Percentiles rank a stretch among this genome's conserved stretches.
Conservation (phyloP, 2,329 filamentous ascomycete species). For the Neonectria sp. region DNA sequence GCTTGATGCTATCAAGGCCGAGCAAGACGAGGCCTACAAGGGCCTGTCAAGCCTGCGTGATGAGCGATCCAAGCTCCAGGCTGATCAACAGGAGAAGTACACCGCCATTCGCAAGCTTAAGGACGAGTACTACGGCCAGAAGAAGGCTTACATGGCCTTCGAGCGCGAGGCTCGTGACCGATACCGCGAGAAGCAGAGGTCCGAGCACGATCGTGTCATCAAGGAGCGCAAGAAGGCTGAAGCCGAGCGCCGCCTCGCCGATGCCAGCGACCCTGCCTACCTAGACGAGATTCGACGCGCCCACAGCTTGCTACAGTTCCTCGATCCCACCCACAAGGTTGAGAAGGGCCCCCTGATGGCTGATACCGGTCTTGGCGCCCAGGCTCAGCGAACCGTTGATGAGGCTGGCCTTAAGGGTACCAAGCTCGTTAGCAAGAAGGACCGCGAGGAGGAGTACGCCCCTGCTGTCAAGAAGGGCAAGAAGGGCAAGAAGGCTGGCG, state of each 20-base stretch:
- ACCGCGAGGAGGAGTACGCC: slow-evolving; percentile 89
- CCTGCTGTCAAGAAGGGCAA: slow-evolving; percentile 88
- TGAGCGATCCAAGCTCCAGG: slow-evolving; percentile 86
- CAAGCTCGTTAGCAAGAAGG: slow-evolving; percentile 87
- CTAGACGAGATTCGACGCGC: slow-evolving; percentile 92
- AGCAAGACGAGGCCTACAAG: slow-evolving; percentile 94
- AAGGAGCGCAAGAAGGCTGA: slow-evolving; percentile 83
- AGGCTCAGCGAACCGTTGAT: slow-evolving; percentile 87
- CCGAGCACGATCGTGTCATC: slow-evolving; percentile 82
- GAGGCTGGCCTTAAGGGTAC: slow-evolving; percentile 88
- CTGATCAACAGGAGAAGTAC: slow-evolving; percentile 90
- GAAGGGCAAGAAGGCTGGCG: slow-evolving; percentile 78
- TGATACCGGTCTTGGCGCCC: slow-evolving; percentile 82
- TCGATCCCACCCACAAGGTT: slow-evolving; percentile 81
- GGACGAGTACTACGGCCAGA: slow-evolving; percentile 87
- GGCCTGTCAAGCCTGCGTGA: slow-evolving; percentile 87
- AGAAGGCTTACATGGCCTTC: slow-evolving; percentile 86
- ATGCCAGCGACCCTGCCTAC: slow-evolving; percentile 90
- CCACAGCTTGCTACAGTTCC: slow-evolving; percentile 90
- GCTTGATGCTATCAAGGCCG: slow-evolving; percentile 89
- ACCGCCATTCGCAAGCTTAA: slow-evolving; percentile 86
- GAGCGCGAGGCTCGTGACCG: slow-evolving; percentile 87
- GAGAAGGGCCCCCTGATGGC: slow-evolving; percentile 78
- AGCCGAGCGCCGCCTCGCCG: slow-evolving; percentile 82
- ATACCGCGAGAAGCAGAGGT: slow-evolving; percentile 82